Percentiles rank a stretch among this genome's conserved stretches.
These are phyloP conservation scores for Tolypocladium cylindrosporum DNA, from an alignment of 2,329 filamentous ascomycete species.

Conservation along the genomic window DNA sequence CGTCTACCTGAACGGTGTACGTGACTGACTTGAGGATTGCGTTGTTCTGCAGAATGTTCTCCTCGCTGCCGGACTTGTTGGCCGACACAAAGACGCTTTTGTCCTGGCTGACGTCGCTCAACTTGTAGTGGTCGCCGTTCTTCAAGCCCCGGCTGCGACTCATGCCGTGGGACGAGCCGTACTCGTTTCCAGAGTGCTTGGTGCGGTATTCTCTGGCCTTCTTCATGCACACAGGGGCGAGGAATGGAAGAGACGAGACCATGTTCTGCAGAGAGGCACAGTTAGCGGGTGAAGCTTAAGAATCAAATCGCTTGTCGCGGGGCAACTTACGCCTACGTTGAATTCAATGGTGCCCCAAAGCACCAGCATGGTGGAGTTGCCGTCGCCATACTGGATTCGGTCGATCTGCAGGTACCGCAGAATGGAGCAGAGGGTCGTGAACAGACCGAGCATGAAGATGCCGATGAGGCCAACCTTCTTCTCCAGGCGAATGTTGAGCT, in stretches of 20 bases:
- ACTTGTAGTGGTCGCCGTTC: slow-evolving; percentile 23
- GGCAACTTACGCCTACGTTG: slow-evolving; percentile 39
- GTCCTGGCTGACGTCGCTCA: slow-evolving; percentile 25
- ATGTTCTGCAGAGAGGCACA: slow-evolving; percentile 24
- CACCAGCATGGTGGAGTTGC: slow-evolving; percentile 45
- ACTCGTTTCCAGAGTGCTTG: slow-evolving; percentile 21
- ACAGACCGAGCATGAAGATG: slow-evolving; percentile 42
- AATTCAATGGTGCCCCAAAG: slow-evolving; percentile 49
- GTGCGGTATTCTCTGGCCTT: slow-evolving; percentile 31
- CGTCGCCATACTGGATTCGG: slow-evolving; percentile 37
- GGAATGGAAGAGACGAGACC: slow-evolving; percentile 34
- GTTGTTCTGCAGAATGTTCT: slow-evolving; percentile 25
- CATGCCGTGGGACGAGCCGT: slow-evolving; percentile 15
- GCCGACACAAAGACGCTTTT: slow-evolving; percentile 17
- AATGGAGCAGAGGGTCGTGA: slow-evolving; percentile 45
- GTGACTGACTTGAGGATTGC: slow-evolving; percentile 31
- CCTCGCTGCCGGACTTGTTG: slow-evolving; percentile 22
- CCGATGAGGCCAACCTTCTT: slow-evolving; percentile 41
- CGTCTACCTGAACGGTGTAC: slow-evolving; percentile 28
- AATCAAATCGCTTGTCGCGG: background rate
- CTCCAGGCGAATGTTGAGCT: slow-evolving; percentile 33
- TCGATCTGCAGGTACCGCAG: slow-evolving; percentile 41
- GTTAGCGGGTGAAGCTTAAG: background rate
- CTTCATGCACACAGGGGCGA: slow-evolving; percentile 31
- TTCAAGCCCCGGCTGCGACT: slow-evolving; percentile 14